Evolutionary conservation across 805 yeast genomes (phyloP).

Genomic region (Metschnikowia peoriensis): DNA sequence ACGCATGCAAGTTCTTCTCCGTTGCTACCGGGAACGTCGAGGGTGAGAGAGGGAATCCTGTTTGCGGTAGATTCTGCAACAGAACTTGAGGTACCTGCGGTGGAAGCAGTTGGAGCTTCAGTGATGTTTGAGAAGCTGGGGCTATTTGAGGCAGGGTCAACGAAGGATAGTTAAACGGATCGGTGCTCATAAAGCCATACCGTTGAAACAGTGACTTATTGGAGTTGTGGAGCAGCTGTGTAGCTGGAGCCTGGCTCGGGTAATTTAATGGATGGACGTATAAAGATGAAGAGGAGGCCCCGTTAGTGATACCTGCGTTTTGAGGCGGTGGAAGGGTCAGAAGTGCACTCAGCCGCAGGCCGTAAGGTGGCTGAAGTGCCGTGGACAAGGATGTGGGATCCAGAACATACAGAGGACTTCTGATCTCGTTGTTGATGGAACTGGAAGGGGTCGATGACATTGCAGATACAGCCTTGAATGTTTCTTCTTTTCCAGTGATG

Average conservation of each 20-base stretch:
- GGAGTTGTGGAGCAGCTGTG: neutral
- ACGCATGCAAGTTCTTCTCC: neutral
- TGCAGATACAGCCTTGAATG: neutral
- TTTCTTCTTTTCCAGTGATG: neutral
- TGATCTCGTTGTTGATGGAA: neutral
- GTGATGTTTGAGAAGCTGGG: neutral
- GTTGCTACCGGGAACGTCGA: neutral
- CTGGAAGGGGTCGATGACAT: constrained; percentile 7
- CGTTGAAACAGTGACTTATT: constrained; percentile 2
- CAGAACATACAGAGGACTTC: neutral
- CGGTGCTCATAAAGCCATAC: neutral
- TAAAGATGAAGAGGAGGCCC: neutral
- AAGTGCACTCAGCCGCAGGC: constrained; percentile 5
- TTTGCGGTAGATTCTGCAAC: constrained; percentile 7
- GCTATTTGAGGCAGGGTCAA: neutral
- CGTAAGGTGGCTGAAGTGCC: constrained; percentile 4
- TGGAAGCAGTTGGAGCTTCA: constrained; percentile 2
- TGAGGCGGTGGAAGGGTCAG: constrained; percentile 13
- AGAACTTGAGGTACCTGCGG: neutral
- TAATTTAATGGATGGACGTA: constrained; percentile 3
- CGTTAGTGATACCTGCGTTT: neutral
- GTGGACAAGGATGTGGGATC: neutral
- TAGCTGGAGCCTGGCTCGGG: neutral
- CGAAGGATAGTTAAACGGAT: constrained; percentile 6
- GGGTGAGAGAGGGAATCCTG: neutral